Evolutionary conservation across 2,329 filamentous ascomycete species (phyloP).

Genomic region (Colletotrichum tropicicola): DNA sequence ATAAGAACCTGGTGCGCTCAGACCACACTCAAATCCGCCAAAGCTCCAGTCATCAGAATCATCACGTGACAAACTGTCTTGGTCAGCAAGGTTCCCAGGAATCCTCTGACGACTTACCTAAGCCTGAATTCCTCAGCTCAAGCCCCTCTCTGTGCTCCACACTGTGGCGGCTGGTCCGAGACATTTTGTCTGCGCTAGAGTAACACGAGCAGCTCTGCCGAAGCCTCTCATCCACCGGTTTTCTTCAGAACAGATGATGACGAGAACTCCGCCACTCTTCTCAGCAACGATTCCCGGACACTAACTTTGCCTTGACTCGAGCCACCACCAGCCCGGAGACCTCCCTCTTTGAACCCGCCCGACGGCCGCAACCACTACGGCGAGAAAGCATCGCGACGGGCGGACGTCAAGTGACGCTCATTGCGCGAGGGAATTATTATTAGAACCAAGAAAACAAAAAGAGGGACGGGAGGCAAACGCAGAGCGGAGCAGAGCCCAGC

Average conservation of each 20-base stretch:
- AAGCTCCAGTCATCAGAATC: too few species aligned
- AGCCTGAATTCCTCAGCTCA: not conserved
- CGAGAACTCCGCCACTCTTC: conserved; percentile 24
- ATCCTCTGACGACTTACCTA: not conserved
- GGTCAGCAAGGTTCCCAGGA: too few species aligned
- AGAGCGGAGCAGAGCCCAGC: not conserved
- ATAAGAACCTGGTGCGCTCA: conserved; percentile 12
- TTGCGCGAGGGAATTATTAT: conserved; percentile 20
- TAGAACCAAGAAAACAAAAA: conserved; percentile 5
- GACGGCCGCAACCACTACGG: conserved; percentile 18
- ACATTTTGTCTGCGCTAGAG: conserved; percentile 25
- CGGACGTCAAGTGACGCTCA: conserved; percentile 17
- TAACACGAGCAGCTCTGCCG: conserved; percentile 17
- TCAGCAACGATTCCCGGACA: not conserved
- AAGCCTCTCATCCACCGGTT: conserved; percentile 22
- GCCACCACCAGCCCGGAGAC: not conserved
- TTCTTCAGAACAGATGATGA: conserved; percentile 14
- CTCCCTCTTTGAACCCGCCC: not conserved
- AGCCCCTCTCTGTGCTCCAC: not conserved
- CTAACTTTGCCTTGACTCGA: not conserved
- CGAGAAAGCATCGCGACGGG: not conserved
- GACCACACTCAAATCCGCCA: too few species aligned
- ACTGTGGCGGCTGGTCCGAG: conserved; percentile 25
- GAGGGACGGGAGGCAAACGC: conserved; percentile 5
- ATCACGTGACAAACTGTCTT: too few species aligned